Percentiles rank a stretch among this genome's conserved stretches.
These are phyloP conservation scores for rapeseed (Brassica napus) DNA, from an alignment of 345 rosid species.

Conservation along the genomic window Da-Ae NC_063449.1:36060501-36061000, in stretches of 20 bases:
- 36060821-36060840: slow-evolving; percentile 4
- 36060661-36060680: neutral
- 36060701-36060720: too few relatives aligned
- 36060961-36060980: neutral
- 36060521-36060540: neutral
- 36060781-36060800: too few relatives aligned
- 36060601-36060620: too few relatives aligned
- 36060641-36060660: neutral
- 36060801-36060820: neutral
- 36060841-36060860: neutral
- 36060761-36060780: too few relatives aligned
- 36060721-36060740: too few relatives aligned
- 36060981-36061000: neutral
- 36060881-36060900: too few relatives aligned
- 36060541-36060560: neutral
- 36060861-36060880: neutral
- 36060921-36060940: neutral
- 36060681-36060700: too few relatives aligned
- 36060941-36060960: slow-evolving; percentile 5
- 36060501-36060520: too few relatives aligned
- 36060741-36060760: too few relatives aligned
- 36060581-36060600: neutral
- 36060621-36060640: neutral
- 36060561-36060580: neutral
- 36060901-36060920: too few relatives aligned